Conservation (phyloP, 805 yeast genomes). For the Cyberlindnera lachancei region DNA sequence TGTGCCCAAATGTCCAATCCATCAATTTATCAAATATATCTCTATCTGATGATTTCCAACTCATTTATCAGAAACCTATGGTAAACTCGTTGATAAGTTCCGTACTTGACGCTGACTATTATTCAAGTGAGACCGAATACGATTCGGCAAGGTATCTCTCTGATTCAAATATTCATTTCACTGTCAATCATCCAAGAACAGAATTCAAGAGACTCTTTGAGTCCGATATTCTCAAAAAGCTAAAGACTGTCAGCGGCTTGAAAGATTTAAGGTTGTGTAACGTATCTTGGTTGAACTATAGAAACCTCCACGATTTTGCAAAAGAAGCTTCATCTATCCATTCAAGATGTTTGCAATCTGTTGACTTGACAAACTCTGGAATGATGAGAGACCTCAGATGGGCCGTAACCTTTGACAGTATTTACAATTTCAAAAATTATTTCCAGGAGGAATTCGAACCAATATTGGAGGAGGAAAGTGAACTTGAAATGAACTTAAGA, state of each 20-base stretch:
- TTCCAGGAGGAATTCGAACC: conserved; percentile 14
- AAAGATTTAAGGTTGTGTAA: conserved; percentile 29
- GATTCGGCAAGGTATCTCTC: conserved; percentile 7
- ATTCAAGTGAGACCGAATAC: background rate
- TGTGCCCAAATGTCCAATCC: conserved; percentile 52
- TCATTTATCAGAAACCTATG: conserved; percentile 20
- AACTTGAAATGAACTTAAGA: conserved; percentile 7
- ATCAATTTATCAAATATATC: conserved; percentile 57
- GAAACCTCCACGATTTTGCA: conserved; percentile 25
- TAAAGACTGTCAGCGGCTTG: conserved; percentile 30
- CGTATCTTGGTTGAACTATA: conserved; percentile 41
- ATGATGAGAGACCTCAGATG: conserved; percentile 41
- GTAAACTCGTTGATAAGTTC: conserved; percentile 18
- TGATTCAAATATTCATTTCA: conserved; percentile 20
- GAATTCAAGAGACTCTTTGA: conserved; percentile 15
- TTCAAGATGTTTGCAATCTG: conserved; percentile 5
- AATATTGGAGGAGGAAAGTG: conserved; percentile 1
- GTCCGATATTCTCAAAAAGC: conserved; percentile 18
- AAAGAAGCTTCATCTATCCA: conserved; percentile 15
- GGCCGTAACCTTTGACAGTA: conserved; percentile 25
- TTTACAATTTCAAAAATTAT: conserved; percentile 11
- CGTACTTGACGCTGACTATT: conserved; percentile 6
- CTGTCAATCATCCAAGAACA: conserved; percentile 12
- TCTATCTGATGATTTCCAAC: conserved; percentile 59
- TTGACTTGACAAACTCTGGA: conserved; percentile 42